phyloP scores from a whole-genome alignment of 2,329 filamentous ascomycete genomes.

The Fusarium algeriense region DNA sequence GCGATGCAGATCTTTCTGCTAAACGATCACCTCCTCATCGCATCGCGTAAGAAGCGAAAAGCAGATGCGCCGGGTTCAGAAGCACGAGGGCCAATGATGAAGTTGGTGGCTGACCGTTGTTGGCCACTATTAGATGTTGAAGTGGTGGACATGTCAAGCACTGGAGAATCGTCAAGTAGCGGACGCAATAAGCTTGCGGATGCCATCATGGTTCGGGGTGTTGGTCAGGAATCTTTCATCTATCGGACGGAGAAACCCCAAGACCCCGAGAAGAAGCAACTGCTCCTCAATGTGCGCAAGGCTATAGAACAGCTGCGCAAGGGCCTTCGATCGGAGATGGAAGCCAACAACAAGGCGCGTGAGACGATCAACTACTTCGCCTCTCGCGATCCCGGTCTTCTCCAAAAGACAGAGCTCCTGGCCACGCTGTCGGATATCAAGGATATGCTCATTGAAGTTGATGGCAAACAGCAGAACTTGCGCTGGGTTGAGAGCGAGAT shows the following conservation, averaged over 20 bases:
- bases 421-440: slow-evolving; percentile 83
- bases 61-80: slow-evolving; percentile 71
- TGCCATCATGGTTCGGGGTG: slow-evolving; percentile 88
- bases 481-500: slow-evolving; percentile 96
- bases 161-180: slow-evolving; percentile 64
- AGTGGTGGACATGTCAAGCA: slow-evolving; percentile 86
- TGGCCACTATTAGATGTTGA: slow-evolving; percentile 95
- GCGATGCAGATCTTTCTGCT: slow-evolving; percentile 92
- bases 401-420: slow-evolving; percentile 83
- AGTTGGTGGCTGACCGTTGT: slow-evolving; percentile 92
- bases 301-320: slow-evolving; percentile 92
- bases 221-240: slow-evolving; percentile 91
- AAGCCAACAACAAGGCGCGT: slow-evolving; percentile 84
- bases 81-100: slow-evolving; percentile 69
- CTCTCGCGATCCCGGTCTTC: slow-evolving; percentile 78
- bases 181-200: slow-evolving; percentile 76
- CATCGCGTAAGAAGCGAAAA: slow-evolving; percentile 92
- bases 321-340: slow-evolving; percentile 85
- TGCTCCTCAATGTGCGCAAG: slow-evolving; percentile 92
- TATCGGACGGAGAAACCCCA: slow-evolving; percentile 90
- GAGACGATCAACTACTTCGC: slow-evolving; percentile 91
- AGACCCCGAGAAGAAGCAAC: slow-evolving; percentile 79
- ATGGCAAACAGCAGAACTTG: slow-evolving; percentile 95
- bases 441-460: slow-evolving; percentile 93
- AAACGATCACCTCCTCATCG: slow-evolving; percentile 93